Evolutionary conservation across 2,329 filamentous ascomycete genomes (phyloP).

Genomic region (Paecilomyces dactylethromorphus): DNA sequence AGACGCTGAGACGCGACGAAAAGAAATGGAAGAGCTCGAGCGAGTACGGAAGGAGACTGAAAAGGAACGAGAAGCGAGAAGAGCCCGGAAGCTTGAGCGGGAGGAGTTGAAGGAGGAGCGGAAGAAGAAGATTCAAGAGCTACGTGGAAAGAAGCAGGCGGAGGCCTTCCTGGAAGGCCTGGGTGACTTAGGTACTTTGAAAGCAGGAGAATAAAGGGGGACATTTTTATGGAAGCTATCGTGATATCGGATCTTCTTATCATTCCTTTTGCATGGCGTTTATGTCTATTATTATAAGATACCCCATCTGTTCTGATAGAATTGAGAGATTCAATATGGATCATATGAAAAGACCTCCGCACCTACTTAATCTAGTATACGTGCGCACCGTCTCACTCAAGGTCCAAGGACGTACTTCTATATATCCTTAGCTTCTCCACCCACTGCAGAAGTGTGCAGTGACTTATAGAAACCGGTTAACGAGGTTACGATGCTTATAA

Average conservation of each 20-base stretch:
- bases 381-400: too few species aligned
- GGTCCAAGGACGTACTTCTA: too few species aligned
- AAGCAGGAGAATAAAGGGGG: neutral
- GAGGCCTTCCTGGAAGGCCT: conserved; percentile 63
- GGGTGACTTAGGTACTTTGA: conserved; percentile 28
- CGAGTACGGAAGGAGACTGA: conserved; percentile 64
- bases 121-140: conserved; percentile 42
- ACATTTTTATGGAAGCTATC: neutral
- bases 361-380: too few species aligned
- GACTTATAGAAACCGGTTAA: too few species aligned
- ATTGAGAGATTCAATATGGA: neutral
- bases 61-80: conserved; percentile 49
- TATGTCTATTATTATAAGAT: neutral
- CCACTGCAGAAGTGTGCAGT: too few species aligned
- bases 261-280: neutral
- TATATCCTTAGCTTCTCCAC: too few species aligned
- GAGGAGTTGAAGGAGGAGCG: conserved; percentile 56
- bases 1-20: conserved; percentile 59
- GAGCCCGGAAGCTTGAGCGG: conserved; percentile 53
- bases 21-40: conserved; percentile 71
- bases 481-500: too few species aligned
- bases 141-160: conserved; percentile 60
- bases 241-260: neutral
- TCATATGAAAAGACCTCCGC: neutral
- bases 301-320: neutral